phyloP scores from a whole-genome alignment of 768 basidiomycete genomes.

The Trichaptum fuscoviolaceum region DNA sequence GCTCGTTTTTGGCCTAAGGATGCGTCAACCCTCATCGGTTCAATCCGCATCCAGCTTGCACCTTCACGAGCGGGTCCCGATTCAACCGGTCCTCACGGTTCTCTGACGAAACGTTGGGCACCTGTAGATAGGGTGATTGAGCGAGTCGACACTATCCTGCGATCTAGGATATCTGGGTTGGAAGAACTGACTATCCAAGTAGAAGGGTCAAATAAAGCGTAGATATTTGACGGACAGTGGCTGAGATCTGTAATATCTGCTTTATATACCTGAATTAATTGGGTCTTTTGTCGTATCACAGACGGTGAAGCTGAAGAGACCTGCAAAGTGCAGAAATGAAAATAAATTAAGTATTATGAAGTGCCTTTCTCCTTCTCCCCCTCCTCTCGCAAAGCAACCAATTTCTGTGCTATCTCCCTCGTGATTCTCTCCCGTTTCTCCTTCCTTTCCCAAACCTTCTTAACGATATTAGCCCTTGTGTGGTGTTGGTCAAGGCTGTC shows the following conservation, averaged over 20 bases:
- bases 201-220: conserved; percentile 31
- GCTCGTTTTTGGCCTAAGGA: conserved; percentile 98
- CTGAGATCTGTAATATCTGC: neutral
- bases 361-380: neutral
- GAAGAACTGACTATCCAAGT: conserved; percentile 91
- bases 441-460: neutral
- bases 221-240: neutral
- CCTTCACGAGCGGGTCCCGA: conserved; percentile 53
- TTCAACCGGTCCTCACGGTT: conserved; percentile 48
- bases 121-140: conserved; percentile 69
- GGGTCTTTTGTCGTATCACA: neutral
- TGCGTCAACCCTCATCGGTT: conserved; percentile 76
- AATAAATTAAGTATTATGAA: neutral
- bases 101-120: conserved; percentile 43
- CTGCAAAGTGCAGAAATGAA: neutral
- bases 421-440: neutral
- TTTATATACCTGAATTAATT: neutral
- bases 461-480: neutral
- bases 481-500: neutral
- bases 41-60: conserved; percentile 86
- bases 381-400: neutral
- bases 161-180: conserved; percentile 69
- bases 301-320: neutral
- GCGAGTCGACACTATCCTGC: conserved; percentile 68
- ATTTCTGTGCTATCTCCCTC: neutral